phyloP scores from a whole-genome alignment of 495 filamentous ascomycete genomes.

The Trichocladium uniseriatum region DNA sequence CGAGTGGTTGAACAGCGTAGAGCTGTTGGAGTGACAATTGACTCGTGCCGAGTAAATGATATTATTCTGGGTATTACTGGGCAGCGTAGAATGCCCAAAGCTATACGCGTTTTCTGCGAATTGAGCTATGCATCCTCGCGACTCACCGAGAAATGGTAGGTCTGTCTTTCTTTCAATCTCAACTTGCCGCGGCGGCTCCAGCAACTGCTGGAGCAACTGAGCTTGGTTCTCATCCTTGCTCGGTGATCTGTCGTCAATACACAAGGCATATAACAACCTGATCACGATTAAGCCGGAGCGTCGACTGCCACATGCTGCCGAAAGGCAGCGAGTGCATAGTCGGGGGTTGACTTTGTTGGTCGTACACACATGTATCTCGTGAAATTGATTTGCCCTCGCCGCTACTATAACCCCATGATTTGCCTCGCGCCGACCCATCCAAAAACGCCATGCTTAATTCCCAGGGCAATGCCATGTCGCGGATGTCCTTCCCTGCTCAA shows the following conservation, averaged over 20 bases:
- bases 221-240: slow-evolving; percentile 37
- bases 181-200: slow-evolving; percentile 32
- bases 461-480: neutral
- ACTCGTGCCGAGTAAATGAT: too few relatives aligned
- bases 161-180: neutral
- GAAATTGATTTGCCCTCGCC: neutral
- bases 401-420: neutral
- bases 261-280: slow-evolving; percentile 41
- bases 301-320: slow-evolving; percentile 54
- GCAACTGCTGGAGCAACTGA: slow-evolving; percentile 38
- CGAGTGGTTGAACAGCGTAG: too few relatives aligned
- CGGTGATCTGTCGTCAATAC: slow-evolving; percentile 32
- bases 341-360: slow-evolving; percentile 86
- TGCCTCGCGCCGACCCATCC: neutral
- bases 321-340: slow-evolving; percentile 74
- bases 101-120: too few relatives aligned
- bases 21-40: too few relatives aligned
- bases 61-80: too few relatives aligned
- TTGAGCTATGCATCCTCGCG: too few relatives aligned
- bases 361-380: slow-evolving; percentile 38
- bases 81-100: too few relatives aligned
- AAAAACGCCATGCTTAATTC: neutral
- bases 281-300: slow-evolving; percentile 97
- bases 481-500: neutral
- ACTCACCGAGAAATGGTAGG: too few relatives aligned